These are phyloP conservation scores for Anisogramma anomala DNA, from an alignment of 2,329 filamentous ascomycete genomes.

Conservation along the genomic window DNA sequence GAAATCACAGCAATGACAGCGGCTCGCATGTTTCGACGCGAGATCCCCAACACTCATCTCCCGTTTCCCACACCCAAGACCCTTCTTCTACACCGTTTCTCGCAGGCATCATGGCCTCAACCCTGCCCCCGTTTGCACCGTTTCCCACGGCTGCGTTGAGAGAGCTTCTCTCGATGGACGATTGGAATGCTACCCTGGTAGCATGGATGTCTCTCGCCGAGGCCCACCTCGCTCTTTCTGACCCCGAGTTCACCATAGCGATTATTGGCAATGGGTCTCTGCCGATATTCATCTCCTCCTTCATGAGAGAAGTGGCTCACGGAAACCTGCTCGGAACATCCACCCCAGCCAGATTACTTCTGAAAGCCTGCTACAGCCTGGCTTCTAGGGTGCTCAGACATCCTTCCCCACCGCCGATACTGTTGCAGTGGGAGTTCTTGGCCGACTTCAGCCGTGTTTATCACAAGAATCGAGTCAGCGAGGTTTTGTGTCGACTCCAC, in stretches of 20 bases:
- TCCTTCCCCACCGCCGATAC: slow-evolving; percentile 28
- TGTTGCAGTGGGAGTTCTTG: slow-evolving; percentile 58
- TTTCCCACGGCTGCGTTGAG: slow-evolving; percentile 62
- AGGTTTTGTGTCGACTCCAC: slow-evolving; percentile 40
- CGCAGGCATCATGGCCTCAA: slow-evolving; percentile 27
- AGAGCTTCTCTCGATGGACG: slow-evolving; percentile 50
- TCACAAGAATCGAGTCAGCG: slow-evolving; percentile 47
- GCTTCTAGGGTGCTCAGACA: slow-evolving; percentile 42
- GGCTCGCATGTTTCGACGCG: too few species aligned
- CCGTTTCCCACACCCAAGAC: too few species aligned
- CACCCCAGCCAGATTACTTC: slow-evolving; percentile 33
- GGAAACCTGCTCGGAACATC: slow-evolving; percentile 27
- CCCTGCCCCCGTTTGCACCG: slow-evolving; percentile 61
- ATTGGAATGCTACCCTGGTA: slow-evolving; percentile 69
- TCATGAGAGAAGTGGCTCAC: slow-evolving; percentile 44
- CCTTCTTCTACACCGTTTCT: too few species aligned
- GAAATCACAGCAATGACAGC: not conserved
- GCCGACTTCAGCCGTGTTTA: slow-evolving; percentile 57
- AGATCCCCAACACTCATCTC: too few species aligned
- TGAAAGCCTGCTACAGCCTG: slow-evolving; percentile 55
- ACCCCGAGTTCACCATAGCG: slow-evolving; percentile 40
- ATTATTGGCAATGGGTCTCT: slow-evolving; percentile 48
- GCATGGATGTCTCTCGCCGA: slow-evolving; percentile 62
- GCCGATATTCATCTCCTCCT: slow-evolving; percentile 52
- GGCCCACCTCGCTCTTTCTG: slow-evolving; percentile 49